phyloP scores from a whole-genome alignment of 2,329 filamentous ascomycete genomes.

The Calonectria pseudoreteaudii region DNA sequence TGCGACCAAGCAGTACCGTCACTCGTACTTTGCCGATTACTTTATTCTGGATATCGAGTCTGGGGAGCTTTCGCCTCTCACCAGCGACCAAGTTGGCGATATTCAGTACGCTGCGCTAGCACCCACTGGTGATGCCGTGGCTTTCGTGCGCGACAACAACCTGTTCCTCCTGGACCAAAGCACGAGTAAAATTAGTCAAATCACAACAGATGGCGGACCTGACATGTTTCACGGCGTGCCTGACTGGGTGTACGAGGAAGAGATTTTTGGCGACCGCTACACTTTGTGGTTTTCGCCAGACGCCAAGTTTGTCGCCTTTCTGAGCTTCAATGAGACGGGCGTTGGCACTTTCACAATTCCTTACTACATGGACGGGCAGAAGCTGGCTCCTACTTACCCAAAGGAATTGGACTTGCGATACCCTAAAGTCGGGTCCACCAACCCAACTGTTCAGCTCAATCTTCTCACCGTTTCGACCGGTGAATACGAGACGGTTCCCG shows the following conservation, averaged over 20 bases:
- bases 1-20: slow-evolving; percentile 75
- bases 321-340: slow-evolving; percentile 86
- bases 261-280: slow-evolving; percentile 74
- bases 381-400: slow-evolving; percentile 71
- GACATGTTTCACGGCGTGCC: slow-evolving; percentile 74
- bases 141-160: slow-evolving; percentile 76
- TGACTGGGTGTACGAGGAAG: slow-evolving; percentile 86
- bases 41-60: slow-evolving; percentile 71
- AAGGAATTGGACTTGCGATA: slow-evolving; percentile 73
- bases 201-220: slow-evolving; percentile 70
- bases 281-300: slow-evolving; percentile 95
- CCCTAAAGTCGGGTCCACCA: slow-evolving; percentile 76
- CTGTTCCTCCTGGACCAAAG: slow-evolving; percentile 60
- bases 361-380: slow-evolving; percentile 72
- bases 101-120: slow-evolving; percentile 76
- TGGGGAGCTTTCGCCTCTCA: slow-evolving; percentile 65
- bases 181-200: slow-evolving; percentile 64
- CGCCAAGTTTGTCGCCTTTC: slow-evolving; percentile 86
- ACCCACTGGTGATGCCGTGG: slow-evolving; percentile 68
- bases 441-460: slow-evolving; percentile 72
- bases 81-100: slow-evolving; percentile 70
- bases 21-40: slow-evolving; percentile 77
- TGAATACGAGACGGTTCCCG: slow-evolving; percentile 57
- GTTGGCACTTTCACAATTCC: slow-evolving; percentile 75
- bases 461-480: slow-evolving; percentile 65